A percentile compares a stretch with the other conserved stretches of the same genome.
Evolutionary conservation across 768 basidiomycete genomes (phyloP).

Genomic region (Candolleomyces eurysporus): DNA sequence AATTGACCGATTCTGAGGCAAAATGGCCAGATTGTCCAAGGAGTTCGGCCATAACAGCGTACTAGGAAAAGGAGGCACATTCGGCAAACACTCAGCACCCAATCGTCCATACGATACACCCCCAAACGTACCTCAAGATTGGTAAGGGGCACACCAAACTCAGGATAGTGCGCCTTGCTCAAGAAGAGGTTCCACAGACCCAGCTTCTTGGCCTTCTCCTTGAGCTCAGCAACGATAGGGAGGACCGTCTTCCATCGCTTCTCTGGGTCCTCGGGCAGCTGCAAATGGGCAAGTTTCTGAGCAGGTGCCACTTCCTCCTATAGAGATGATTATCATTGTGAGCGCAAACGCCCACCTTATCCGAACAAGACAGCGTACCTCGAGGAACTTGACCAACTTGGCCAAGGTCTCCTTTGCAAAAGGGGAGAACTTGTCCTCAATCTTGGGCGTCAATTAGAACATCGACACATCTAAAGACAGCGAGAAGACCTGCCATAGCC

Average conservation of each 20-base stretch:
- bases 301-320: constrained; percentile 91
- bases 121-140: constrained; percentile 75
- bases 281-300: constrained; percentile 70
- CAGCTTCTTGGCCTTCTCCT: constrained; percentile 79
- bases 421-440: constrained; percentile 91
- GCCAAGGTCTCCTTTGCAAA: constrained; percentile 84
- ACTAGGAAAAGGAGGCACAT: constrained; percentile 43
- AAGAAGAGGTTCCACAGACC: constrained; percentile 98
- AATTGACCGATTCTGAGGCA: constrained; percentile 87
- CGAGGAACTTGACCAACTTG: constrained; percentile 81
- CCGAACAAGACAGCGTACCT: constrained; percentile 44
- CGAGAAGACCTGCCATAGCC: constrained; percentile 59
- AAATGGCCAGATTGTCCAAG: constrained; percentile 82
- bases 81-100: constrained; percentile 1
- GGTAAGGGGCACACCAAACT: constrained; percentile 83
- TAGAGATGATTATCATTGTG: neutral
- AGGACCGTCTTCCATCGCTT: constrained; percentile 84
- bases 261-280: constrained; percentile 72
- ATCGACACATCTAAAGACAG: neutral
- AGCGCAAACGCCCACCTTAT: neutral
- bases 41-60: constrained; percentile 96
- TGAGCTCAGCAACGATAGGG: constrained; percentile 79
- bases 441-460: constrained; percentile 34
- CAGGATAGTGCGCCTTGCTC: constrained; percentile 90
- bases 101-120: neutral